Evolutionary conservation across 129 eudicot species (phyloP), one percentile per base, ranked within the genome.

Genomic region (Ambrosia trifida): DNA sequence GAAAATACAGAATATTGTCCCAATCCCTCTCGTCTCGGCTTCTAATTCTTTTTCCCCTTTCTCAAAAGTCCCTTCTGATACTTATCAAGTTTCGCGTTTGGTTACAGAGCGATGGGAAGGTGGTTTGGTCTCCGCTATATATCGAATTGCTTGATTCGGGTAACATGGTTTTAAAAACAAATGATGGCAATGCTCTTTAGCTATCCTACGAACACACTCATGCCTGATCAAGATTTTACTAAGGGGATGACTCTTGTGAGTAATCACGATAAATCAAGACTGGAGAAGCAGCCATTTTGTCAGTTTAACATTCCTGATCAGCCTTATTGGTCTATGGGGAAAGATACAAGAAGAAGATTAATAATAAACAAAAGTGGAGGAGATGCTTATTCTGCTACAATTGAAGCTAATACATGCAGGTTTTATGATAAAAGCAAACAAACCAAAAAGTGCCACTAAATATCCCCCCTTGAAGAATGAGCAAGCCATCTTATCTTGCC

Each of bases 401-500:
- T 93, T n/a, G 80, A 66, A 51, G 89, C 64, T 35, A 93, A 87
- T 82, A 85, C 98, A 12, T 93, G 95, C 96, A 82, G 76, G 77
- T 83, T 89, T 68, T 89, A 82, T 72, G 98, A 85, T 76, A 51
- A 81, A 52, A 82, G 45, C 45, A 81, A 70, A 43, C n/a, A n/a
- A n/a, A n/a, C n/a, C n/a, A n/a, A n/a, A n/a, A n/a, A n/a, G n/a
- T n/a, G n/a, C n/a, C n/a, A n/a, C n/a, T n/a, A n/a, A n/a, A n/a
- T n/a, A n/a, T n/a, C n/a, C n/a, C n/a, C n/a, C n/a, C n/a, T n/a
- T n/a, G n/a, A n/a, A n/a, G n/a, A n/a, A n/a, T n/a, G n/a, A n/a
- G n/a, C n/a, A n/a, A n/a, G n/a, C n/a, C n/a, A n/a, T n/a, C n/a
- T n/a, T n/a, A n/a, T n/a, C n/a, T n/a, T n/a, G n/a, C n/a, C n/a